A percentile compares a stretch with the other conserved stretches of the same genome.
phyloP scores from a whole-genome alignment of 1,139 yeast genomes.

The Diutina scorzettiae region DNA sequence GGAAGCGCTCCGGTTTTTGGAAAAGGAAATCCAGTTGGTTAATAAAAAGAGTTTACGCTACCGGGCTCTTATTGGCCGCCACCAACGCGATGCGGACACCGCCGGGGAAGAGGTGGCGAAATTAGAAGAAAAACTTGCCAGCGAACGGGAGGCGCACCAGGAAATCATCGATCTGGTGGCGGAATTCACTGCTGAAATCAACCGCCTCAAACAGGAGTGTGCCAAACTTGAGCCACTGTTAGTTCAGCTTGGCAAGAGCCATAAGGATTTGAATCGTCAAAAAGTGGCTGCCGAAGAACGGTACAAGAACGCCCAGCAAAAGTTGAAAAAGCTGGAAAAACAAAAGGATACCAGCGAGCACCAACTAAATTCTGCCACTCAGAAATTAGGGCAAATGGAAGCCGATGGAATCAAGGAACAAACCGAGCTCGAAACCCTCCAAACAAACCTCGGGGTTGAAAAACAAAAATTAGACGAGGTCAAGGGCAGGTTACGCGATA shows the following conservation, averaged over 20 bases:
- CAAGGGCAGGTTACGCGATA: conserved; percentile 55
- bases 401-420: conserved; percentile 30
- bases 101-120: conserved; percentile 22
- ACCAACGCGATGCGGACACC: conserved; percentile 17
- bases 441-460: conserved; percentile 38
- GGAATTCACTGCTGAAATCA: conserved; percentile 16
- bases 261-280: conserved; percentile 29
- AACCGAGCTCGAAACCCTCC: conserved; percentile 33
- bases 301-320: conserved; percentile 48
- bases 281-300: conserved; percentile 68
- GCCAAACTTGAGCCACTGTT: neutral
- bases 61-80: conserved; percentile 42
- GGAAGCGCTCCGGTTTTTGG: conserved; percentile 56
- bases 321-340: conserved; percentile 52
- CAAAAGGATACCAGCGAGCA: conserved; percentile 25
- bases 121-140: conserved; percentile 30
- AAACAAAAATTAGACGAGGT: conserved; percentile 46
- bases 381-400: conserved; percentile 34
- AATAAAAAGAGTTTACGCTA: conserved; percentile 42
- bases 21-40: conserved; percentile 50
- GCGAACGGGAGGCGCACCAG: conserved; percentile 36
- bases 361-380: conserved; percentile 28
- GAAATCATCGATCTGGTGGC: conserved; percentile 15
- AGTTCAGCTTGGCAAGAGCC: conserved; percentile 14
- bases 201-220: neutral